phyloP scores from a whole-genome alignment of 2,329 filamentous ascomycete genomes.

The Ustulina deusta region DNA sequence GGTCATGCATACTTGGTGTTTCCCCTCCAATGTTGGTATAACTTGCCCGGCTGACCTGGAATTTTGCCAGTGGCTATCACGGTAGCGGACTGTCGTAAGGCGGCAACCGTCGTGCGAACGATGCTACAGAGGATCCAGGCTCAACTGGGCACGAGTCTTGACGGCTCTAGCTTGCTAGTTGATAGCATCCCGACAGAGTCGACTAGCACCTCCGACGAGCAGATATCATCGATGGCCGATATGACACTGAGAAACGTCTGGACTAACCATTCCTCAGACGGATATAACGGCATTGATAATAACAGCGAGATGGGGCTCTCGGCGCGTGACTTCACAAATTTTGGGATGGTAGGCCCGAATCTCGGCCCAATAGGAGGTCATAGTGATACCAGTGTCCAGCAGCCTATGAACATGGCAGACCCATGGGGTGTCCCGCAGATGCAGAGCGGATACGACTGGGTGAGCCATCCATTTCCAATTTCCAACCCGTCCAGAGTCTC shows the following conservation, averaged over 20 bases:
- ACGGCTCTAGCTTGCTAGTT: conserved; percentile 17
- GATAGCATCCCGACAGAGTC: conserved; percentile 18
- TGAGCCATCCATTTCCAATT: conserved; percentile 38
- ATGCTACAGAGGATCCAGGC: conserved; percentile 59
- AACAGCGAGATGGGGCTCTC: conserved; percentile 31
- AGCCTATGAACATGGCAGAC: conserved; percentile 35
- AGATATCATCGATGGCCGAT: conserved; percentile 37
- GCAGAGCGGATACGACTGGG: conserved; percentile 48
- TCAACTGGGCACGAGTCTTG: conserved; percentile 38
- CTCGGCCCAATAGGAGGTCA: conserved; percentile 15
- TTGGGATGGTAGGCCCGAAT: conserved; percentile 36
- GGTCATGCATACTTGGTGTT: conserved; percentile 8
- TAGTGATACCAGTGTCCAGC: conserved; percentile 18
- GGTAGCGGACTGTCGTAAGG: conserved; percentile 59
- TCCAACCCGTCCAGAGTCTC: not conserved
- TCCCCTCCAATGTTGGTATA: not conserved
- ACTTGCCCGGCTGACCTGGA: conserved; percentile 34
- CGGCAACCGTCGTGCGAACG: conserved; percentile 58
- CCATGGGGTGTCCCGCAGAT: conserved; percentile 44
- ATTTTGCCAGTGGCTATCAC: conserved; percentile 50
- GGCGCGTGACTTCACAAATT: conserved; percentile 35
- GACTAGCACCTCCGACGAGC: conserved; percentile 21
- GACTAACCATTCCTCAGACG: conserved; percentile 12
- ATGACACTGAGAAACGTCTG: conserved; percentile 35
- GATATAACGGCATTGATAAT: conserved; percentile 24